Evolutionary conservation across 805 yeast genomes (phyloP), one percentile per base, ranked within the genome.

Genomic region (Candida ficus): DNA sequence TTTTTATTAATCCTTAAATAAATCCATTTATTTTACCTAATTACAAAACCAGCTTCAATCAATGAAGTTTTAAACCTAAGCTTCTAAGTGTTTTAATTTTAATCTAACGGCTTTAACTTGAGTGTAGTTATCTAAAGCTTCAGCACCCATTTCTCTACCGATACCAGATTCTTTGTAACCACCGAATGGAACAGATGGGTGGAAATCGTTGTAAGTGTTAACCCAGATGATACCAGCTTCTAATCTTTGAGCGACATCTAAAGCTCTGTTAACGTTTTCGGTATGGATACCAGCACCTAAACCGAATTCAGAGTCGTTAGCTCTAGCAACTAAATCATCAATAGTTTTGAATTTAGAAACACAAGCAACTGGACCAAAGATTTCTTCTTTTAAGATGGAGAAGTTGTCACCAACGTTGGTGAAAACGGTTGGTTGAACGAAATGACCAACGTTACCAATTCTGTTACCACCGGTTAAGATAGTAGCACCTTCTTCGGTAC

Each of bases 81-180:
- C 39, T 20, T 41, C 44, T 22, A 37, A 23, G 14, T 36, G 21
- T 31, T 41, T 41, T 14, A 41, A 20, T 49, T 64, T 75, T 45
- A 68, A 65, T 76, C 93, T 80, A 45, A 83, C 83, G 49, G 87
- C 85, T 67, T 83, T 83, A 48, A 71, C 71, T 64, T 82, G 88
- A 43, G 83, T 76, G 72, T 83, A 83, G 68, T 78, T 77, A 50
- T 80, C 87, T 50, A 81, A 73, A 38, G 83, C 88, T 60, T 83
- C 89, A 35, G 64, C 64, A 65, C 93, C 93, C 90, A 83, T 80
- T 70, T 83, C 93, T 71, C 87, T 80, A 62, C 93, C 93, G 61
- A 82, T 74, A 63, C 91, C 91, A 47, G 86, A 78, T 67, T 80
- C 81, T 58, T 80, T 80, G 70, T 67, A 81, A 58, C 91, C 91